Evolutionary conservation across 2,329 filamentous ascomycete genomes (phyloP).

Genomic region (Monilinia aucupariae): DNA sequence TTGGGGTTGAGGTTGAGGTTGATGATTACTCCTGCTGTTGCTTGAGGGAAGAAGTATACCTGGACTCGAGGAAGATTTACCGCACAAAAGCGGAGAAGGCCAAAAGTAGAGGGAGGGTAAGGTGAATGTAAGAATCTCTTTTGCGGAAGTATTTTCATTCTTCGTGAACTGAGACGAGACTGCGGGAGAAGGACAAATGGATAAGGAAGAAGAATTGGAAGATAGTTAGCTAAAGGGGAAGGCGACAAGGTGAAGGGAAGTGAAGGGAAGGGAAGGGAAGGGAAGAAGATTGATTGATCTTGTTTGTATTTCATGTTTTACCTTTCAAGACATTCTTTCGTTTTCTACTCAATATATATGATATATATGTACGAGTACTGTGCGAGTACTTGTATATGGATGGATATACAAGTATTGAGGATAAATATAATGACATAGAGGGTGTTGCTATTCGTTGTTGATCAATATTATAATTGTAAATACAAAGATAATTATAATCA

Average conservation of each 20-base stretch:
- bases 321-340: neutral
- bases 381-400: neutral
- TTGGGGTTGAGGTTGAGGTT: neutral
- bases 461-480: no score
- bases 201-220: neutral
- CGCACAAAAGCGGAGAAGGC: constrained; percentile 1
- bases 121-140: neutral
- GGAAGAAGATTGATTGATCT: neutral
- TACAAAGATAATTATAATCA: no score
- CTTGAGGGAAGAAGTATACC: neutral
- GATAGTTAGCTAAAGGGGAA: neutral
- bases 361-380: neutral
- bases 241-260: neutral
- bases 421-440: no score
- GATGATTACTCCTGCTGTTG: neutral
- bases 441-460: no score
- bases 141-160: neutral
- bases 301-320: neutral
- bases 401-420: no score
- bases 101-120: neutral
- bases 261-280: neutral
- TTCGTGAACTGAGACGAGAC: neutral
- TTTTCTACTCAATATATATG: no score
- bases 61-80: neutral
- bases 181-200: neutral